A percentile compares a stretch with the other conserved stretches of the same genome.
These are phyloP conservation scores for Globisporangium alternatum DNA, from an alignment of 352 stramenopile genomes.

Conservation along the genomic window DNA sequence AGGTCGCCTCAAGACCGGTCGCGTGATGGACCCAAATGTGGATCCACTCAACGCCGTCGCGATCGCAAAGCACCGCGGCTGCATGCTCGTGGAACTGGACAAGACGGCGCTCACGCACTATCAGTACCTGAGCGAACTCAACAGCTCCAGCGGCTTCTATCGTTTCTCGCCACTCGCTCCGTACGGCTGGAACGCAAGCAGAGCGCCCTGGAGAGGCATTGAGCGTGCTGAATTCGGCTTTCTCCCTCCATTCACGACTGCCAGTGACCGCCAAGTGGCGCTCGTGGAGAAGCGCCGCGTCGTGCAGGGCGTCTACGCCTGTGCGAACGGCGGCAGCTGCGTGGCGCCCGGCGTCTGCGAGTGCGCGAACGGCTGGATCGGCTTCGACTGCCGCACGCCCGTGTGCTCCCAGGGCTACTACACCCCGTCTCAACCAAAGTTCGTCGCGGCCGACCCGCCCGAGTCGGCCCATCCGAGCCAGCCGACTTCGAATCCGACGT, in stretches of 20 bases:
- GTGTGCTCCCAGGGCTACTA: constrained; percentile 94
- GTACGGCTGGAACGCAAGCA: constrained; percentile 81
- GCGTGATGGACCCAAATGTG: constrained; percentile 21
- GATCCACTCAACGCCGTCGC: constrained; percentile 18
- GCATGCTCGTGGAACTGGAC: constrained; percentile 86
- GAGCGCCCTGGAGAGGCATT: constrained; percentile 68
- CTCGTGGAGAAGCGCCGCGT: constrained; percentile 82
- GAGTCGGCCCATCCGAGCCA: constrained; percentile 43
- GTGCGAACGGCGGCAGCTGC: constrained; percentile 93
- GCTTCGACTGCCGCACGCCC: constrained; percentile 96
- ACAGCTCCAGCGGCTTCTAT: constrained; percentile 68
- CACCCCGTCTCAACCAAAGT: constrained; percentile 67
- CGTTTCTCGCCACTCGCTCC: constrained; percentile 79
- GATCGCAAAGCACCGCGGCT: constrained; percentile 20
- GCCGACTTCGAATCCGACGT: constrained; percentile 63
- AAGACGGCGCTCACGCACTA: constrained; percentile 79
- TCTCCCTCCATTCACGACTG: constrained; percentile 55
- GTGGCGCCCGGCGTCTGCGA: constrained; percentile 88
- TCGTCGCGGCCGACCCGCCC: constrained; percentile 67
- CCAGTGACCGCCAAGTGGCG: constrained; percentile 88
- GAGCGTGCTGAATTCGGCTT: constrained; percentile 34
- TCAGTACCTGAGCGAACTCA: constrained; percentile 84
- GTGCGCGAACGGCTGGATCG: constrained; percentile 90
- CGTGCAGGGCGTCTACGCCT: constrained; percentile 93
- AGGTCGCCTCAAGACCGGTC: constrained; percentile 24